Base-by-base conservation (phyloP, 164 flowering plant genomes). In the Aristolochia contorta region DNA sequence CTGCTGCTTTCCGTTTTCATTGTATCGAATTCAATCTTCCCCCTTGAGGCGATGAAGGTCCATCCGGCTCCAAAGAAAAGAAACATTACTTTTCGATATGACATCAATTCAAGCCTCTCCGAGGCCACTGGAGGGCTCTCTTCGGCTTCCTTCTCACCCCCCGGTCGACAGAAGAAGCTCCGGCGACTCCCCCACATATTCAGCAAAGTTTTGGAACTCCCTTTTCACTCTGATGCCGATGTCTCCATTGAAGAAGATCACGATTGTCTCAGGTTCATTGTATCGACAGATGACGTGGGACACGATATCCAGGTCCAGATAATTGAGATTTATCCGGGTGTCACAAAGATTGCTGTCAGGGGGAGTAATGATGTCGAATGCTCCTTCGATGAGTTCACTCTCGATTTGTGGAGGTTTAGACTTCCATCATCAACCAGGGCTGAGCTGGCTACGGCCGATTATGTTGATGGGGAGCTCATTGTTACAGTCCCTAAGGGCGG, bases 331-430 rank as follows among this genome's bases (percentile, higher is more conserved):
- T 71, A 79, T 57, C 92, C 97, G 0, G 95, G 95, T 46, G 82
- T 87, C 2, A 79, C 74, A 1, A 90, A 90, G 76, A 70, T 90
- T 66, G 93, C 86, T 65, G 66, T 90, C 18, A 50, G 84, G 51
- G 80, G 76, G n/a, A 56, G 63, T 32, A 68, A 61, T n/a, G 70
- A 53, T 58, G 61, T 67, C 27, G 75, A 72, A 33, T 61, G 73
- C 60, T 51, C 69, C 20, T 23, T 75, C 55, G 79, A 76, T 47
- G 86, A 78, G 47, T 74, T 92, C n/a, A 87, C 80, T 77, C 75
- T 89, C 14, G 89, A 85, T 60, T 67, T 78, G 72, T 89, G 98
- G 98, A 67, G 95, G 78, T 87, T 83, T 51, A 68, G 95, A 65
- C 74, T 92, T 54, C 98, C 96, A 14, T 75, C 73, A 12, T 50